Conservation (phyloP, 768 basidiomycete species). For the Udeniomyces megalosporus region DNA sequence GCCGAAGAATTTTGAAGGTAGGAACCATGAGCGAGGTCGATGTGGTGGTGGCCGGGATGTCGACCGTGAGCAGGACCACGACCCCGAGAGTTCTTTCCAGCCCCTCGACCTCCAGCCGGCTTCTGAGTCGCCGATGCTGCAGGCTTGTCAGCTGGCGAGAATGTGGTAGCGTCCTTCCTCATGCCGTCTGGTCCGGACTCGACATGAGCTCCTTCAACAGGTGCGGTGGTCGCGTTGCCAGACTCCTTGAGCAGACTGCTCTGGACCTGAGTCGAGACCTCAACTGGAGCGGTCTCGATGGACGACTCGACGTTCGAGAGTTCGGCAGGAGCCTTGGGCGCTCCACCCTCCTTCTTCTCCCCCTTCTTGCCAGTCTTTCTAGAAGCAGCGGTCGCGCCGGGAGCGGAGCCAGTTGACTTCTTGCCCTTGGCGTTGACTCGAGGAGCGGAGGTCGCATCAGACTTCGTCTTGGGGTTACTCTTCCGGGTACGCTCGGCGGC, state of each 20-base stretch:
- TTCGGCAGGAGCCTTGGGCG: not conserved
- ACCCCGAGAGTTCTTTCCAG: not conserved
- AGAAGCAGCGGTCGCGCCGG: not conserved
- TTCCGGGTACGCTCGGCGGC: slow-evolving; percentile 1
- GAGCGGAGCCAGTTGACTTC: not conserved
- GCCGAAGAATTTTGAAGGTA: not conserved
- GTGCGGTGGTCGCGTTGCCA: not conserved
- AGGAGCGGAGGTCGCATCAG: not conserved
- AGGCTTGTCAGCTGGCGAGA: not conserved
- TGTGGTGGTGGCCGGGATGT: too few species aligned
- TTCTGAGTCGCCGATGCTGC: not conserved
- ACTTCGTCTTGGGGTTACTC: not conserved
- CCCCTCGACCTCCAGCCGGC: not conserved
- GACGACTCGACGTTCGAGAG: not conserved
- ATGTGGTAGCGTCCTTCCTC: not conserved
- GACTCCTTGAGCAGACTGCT: slow-evolving; percentile 7
- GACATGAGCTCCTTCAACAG: not conserved
- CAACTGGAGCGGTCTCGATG: not conserved
- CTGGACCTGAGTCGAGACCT: slow-evolving; percentile 13
- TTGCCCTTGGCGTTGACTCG: not conserved
- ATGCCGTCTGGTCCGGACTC: not conserved
- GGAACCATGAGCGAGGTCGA: not conserved
- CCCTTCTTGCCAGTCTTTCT: not conserved
- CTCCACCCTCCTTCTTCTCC: not conserved
- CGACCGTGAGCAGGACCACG: not conserved